A percentile compares a stretch with the other conserved stretches of the same genome.
Evolutionary conservation across 257 asterid species (phyloP).

Genomic region (Nicotiana attenuata): DNA sequence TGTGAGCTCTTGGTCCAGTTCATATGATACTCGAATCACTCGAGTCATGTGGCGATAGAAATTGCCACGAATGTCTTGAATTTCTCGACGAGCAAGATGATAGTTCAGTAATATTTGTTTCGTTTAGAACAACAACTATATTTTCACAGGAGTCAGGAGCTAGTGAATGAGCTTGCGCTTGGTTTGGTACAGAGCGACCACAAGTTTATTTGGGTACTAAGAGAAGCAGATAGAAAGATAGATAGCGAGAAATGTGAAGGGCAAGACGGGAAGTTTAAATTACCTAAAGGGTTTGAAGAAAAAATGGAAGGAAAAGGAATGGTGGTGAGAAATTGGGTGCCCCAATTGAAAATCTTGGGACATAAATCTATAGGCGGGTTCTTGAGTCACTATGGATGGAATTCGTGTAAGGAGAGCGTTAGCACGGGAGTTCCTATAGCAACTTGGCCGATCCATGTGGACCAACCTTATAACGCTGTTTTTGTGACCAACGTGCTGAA

Average conservation of each 20-base stretch:
- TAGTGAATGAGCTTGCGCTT: background rate
- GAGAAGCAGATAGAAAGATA: background rate
- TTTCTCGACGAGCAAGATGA: background rate
- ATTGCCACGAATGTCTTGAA: background rate
- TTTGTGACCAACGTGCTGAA: background rate
- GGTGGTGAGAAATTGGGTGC: background rate
- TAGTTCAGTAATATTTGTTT: background rate
- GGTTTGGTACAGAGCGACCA: background rate
- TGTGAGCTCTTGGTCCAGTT: slow-evolving; percentile 1
- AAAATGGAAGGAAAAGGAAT: background rate
- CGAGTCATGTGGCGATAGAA: background rate
- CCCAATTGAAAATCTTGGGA: background rate
- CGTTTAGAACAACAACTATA: background rate
- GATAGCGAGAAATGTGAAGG: background rate
- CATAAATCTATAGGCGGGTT: background rate
- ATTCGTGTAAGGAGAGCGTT: background rate
- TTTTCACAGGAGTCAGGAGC: background rate
- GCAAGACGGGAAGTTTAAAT: background rate
- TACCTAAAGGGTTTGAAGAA: slow-evolving; percentile 4
- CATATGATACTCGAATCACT: background rate
- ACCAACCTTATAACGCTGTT: background rate
- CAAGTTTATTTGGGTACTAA: slow-evolving; percentile 4
- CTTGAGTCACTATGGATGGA: background rate
- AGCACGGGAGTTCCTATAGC: slow-evolving; percentile 1
- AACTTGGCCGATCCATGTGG: background rate